These are phyloP conservation scores for Rubroshorea leprosula DNA, from an alignment of 345 rosid species.

Conservation along the genomic window DNA sequence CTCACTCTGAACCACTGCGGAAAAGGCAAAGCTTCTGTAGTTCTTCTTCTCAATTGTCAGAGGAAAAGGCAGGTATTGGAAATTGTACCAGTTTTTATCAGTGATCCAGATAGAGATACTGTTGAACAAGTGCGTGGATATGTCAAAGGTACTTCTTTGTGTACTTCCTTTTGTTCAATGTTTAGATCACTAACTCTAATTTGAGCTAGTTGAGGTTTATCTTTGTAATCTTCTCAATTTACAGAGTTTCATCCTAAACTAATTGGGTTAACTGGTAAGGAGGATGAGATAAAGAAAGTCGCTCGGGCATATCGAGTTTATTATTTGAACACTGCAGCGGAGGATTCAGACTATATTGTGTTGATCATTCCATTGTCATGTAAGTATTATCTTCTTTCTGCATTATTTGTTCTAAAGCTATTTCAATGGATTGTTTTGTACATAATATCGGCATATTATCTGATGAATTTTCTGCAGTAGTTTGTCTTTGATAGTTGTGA, in stretches of 20 bases:
- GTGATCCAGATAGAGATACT: constrained; percentile 97
- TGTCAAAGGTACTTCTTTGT: constrained; percentile 65
- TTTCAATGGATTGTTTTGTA: no score
- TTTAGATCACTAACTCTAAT: not conserved
- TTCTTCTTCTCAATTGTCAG: constrained; percentile 31
- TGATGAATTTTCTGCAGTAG: no score
- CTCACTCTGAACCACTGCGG: constrained; percentile 17
- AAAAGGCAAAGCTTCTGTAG: not conserved
- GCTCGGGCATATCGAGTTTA: constrained; percentile 94
- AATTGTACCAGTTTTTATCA: constrained; percentile 74
- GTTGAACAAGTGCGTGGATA: constrained; percentile 89
- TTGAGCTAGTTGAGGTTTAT: not conserved
- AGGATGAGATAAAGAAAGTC: constrained; percentile 69
- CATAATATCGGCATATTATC: no score
- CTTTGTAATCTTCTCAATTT: constrained; percentile 4
- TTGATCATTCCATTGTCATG: constrained; percentile 98
- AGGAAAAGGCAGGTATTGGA: constrained; percentile 70
- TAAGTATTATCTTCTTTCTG: constrained; percentile 27
- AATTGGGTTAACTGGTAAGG: constrained; percentile 76
- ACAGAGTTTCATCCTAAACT: constrained; percentile 87
- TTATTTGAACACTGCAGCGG: constrained; percentile 93
- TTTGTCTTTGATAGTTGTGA: no score
- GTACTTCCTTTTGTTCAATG: not conserved
- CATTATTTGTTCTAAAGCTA: not conserved
- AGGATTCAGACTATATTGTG: constrained; percentile 97